Percentiles rank a stretch among this genome's conserved stretches.
Evolutionary conservation across 495 filamentous ascomycete species (phyloP).

Genomic region (Penicillium egyptiacum): DNA sequence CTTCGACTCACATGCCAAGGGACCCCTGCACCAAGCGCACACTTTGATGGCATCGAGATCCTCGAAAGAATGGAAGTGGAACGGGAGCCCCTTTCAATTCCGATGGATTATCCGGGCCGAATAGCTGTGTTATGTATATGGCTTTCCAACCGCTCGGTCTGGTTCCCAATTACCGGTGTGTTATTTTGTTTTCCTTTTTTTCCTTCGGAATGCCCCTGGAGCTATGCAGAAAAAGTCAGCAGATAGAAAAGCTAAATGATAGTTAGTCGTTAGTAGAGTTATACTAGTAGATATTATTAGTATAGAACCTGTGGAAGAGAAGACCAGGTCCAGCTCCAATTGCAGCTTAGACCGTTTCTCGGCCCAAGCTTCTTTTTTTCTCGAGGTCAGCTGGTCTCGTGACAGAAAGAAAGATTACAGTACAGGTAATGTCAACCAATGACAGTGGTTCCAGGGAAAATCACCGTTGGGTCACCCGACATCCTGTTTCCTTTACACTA

Average conservation of each 20-base stretch:
- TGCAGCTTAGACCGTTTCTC: conserved; percentile 5
- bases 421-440: conserved; percentile 20
- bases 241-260: not conserved
- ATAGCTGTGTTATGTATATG: not conserved
- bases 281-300: not conserved
- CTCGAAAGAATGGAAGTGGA: conserved; percentile 6
- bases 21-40: conserved; percentile 19
- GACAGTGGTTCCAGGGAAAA: conserved; percentile 25
- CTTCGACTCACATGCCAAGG: conserved; percentile 29
- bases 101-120: conserved; percentile 4
- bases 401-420: not conserved
- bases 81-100: conserved; percentile 1
- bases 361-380: conserved; percentile 25
- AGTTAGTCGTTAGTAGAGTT: too few species aligned
- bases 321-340: conserved; percentile 1
- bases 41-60: not conserved
- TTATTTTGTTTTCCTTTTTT: not conserved
- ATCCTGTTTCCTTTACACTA: conserved; percentile 1
- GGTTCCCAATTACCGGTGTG: conserved; percentile 4
- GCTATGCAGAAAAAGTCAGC: not conserved
- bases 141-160: conserved; percentile 1
- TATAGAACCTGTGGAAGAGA: not conserved
- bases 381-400: conserved; percentile 25
- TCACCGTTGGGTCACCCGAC: conserved; percentile 37
- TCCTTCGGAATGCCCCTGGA: not conserved